Base-by-base conservation (phyloP, 208 protist species). In the Trypanosomatidae sp. region DNA sequence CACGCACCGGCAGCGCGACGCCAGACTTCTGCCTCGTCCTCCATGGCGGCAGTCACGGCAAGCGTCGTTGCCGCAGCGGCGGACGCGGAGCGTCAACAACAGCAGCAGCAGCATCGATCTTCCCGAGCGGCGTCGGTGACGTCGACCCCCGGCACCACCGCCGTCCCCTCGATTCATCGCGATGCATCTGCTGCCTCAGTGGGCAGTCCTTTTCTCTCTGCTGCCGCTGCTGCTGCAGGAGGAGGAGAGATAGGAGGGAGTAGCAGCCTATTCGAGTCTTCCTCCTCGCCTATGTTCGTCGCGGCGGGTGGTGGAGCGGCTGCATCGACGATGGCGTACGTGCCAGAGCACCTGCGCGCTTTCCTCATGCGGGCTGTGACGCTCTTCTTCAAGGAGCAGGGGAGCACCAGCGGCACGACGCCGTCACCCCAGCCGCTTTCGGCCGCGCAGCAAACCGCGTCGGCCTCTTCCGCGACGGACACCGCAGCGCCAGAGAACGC, bases 361-460 rank as follows among this genome's bases (percentile, higher is more conserved):
- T 80, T 80, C 49, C 76, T 80, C 58, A 41, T 76, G 65, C 69
- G 66, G 7, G 62, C 76, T 13, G 47, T 80, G 33, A 72, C 71
- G 49, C 76, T 73, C 56, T 76, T 76, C 55, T 74, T 80, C 39
- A 74, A 76, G 70, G 76, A 76, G 43, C 70, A 68, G 3, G 39
- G 62, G 22, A 65, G 41, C 12, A 2, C 44, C 36, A 9, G 9
- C 47, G 15, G 3, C 43, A 22, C 44, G n/a, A n/a, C n/a, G n/a
- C n/a, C n/a, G n/a, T n/a, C n/a, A n/a, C n/a, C n/a, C n/a, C n/a
- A n/a, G n/a, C n/a, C n/a, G n/a, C n/a, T n/a, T n/a, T n/a, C n/a
- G n/a, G n/a, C n/a, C n/a, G n/a, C n/a, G n/a, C n/a, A n/a, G n/a
- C n/a, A n/a, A 17, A 25, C 19, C 9, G 17, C 25, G 33, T 58